Percentiles rank a stretch among this genome's conserved stretches.
These are phyloP conservation scores for Tetrastigma voinierianum DNA, from an alignment of 164 flowering plant species.

Conservation along the genomic window DNA sequence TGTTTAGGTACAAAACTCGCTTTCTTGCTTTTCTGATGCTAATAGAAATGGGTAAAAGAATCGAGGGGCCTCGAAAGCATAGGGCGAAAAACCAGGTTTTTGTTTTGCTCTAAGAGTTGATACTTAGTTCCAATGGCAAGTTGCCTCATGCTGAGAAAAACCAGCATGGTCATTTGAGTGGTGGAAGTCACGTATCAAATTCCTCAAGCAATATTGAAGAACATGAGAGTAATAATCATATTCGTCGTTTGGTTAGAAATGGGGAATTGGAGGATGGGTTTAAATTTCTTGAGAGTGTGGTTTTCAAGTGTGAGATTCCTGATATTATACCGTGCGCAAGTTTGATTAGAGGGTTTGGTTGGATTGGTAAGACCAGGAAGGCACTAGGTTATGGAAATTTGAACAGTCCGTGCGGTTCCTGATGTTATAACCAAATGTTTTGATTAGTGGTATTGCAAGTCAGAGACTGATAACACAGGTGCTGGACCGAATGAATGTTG, in stretches of 20 bases:
- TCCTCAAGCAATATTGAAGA: slow-evolving; percentile 41
- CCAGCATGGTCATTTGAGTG: slow-evolving; percentile 22
- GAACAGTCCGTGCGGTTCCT: slow-evolving; percentile 74
- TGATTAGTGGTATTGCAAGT: slow-evolving; percentile 78
- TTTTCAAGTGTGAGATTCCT: slow-evolving; percentile 58
- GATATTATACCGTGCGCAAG: slow-evolving; percentile 72
- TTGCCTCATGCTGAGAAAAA: slow-evolving; percentile 16
- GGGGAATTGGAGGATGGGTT: slow-evolving; percentile 68
- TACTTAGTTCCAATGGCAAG: slow-evolving; percentile 37
- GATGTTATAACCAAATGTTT: slow-evolving; percentile 85
- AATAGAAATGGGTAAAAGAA: slow-evolving; percentile 13
- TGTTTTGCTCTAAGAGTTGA: slow-evolving; percentile 37
- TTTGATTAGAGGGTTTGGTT: slow-evolving; percentile 71
- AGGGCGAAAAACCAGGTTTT: slow-evolving; percentile 23
- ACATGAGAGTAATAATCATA: slow-evolving; percentile 52
- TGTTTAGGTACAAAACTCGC: slow-evolving; percentile 24
- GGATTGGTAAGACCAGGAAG: slow-evolving; percentile 55
- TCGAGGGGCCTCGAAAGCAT: slow-evolving; percentile 13
- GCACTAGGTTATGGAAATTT: slow-evolving; percentile 69
- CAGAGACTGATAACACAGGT: slow-evolving; percentile 57
- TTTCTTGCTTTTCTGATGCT: slow-evolving; percentile 22
- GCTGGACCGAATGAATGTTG: slow-evolving; percentile 70
- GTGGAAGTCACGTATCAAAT: slow-evolving; percentile 16
- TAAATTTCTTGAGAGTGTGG: slow-evolving; percentile 57
- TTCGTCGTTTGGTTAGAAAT: slow-evolving; percentile 55